phyloP scores from a whole-genome alignment of 164 flowering plant species.

The Dillenia turbinata region DNA sequence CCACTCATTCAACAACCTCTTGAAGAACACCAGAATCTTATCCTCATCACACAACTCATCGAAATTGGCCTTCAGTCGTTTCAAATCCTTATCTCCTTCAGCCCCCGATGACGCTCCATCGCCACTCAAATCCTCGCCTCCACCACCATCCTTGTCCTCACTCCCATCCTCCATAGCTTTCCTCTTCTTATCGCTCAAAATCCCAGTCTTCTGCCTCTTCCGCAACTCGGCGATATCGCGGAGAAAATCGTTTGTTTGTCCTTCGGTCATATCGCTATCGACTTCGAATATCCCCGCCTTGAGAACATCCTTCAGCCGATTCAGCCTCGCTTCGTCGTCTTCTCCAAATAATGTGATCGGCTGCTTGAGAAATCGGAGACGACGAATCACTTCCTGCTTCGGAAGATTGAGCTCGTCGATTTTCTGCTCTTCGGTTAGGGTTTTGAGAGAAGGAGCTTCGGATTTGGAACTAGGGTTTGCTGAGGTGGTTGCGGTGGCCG shows the following conservation, averaged over 20 bases:
- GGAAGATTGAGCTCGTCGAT: conserved; percentile 83
- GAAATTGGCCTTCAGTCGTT: conserved; percentile 77
- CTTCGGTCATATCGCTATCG: conserved; percentile 95
- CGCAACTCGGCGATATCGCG: conserved; percentile 83
- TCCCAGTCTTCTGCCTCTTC: conserved; percentile 91
- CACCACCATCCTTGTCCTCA: conserved; percentile 50
- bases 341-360: conserved; percentile 94
- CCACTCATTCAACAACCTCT: conserved; percentile 96
- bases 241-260: conserved; percentile 93
- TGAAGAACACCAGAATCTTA: conserved; percentile 86
- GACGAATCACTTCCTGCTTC: conserved; percentile 77
- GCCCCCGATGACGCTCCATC: conserved; percentile 67
- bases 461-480: conserved; percentile 34
- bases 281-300: conserved; percentile 85
- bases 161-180: conserved; percentile 44
- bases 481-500: conserved; percentile 15
- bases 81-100: conserved; percentile 76
- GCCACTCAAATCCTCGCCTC: conserved; percentile 62
- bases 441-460: conserved; percentile 21
- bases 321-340: conserved; percentile 79
- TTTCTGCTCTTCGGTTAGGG: conserved; percentile 60
- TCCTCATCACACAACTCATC: conserved; percentile 92
- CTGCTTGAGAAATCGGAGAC: conserved; percentile 84
- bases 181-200: conserved; percentile 67
- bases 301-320: conserved; percentile 61